Evolutionary conservation across 2,329 filamentous ascomycete species (phyloP).

Genomic region (Harringtonia aguacate): DNA sequence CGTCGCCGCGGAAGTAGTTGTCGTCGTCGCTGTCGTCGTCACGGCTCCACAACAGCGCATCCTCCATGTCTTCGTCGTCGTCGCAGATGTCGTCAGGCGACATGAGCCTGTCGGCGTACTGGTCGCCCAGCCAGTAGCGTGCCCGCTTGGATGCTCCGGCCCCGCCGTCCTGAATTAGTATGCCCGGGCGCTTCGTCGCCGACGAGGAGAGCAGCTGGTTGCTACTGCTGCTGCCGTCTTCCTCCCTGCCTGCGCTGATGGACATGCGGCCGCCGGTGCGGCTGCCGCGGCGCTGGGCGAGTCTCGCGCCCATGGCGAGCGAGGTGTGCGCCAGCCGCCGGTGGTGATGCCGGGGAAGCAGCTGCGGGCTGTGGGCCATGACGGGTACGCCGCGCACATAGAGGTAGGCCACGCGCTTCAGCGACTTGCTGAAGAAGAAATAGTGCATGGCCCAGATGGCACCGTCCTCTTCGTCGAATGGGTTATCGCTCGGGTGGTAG

Average conservation of each 20-base stretch:
- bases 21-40: slow-evolving; percentile 48
- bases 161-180: slow-evolving; percentile 16
- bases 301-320: slow-evolving; percentile 1
- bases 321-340: slow-evolving; percentile 6
- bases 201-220: slow-evolving; percentile 4
- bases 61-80: slow-evolving; percentile 36
- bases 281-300: slow-evolving; percentile 9
- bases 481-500: slow-evolving; percentile 81
- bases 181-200: slow-evolving; percentile 16
- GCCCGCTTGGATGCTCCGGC: slow-evolving; percentile 66
- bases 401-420: slow-evolving; percentile 88
- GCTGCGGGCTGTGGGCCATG: slow-evolving; percentile 50
- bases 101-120: slow-evolving; percentile 35
- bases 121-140: slow-evolving; percentile 77
- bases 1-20: slow-evolving; percentile 33
- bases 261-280: slow-evolving; percentile 4
- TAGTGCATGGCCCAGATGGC: slow-evolving; percentile 94
- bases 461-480: slow-evolving; percentile 83
- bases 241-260: slow-evolving; percentile 1
- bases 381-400: slow-evolving; percentile 83
- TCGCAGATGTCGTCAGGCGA: slow-evolving; percentile 34
- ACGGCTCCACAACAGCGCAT: slow-evolving; percentile 45
- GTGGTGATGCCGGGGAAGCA: slow-evolving; percentile 21
- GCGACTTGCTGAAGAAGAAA: slow-evolving; percentile 91
- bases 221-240: not conserved